A percentile compares a stretch with the other conserved stretches of the same genome.
Conservation (phyloP, 345 rosid genomes). For the Hibiscus syriacus region DNA sequence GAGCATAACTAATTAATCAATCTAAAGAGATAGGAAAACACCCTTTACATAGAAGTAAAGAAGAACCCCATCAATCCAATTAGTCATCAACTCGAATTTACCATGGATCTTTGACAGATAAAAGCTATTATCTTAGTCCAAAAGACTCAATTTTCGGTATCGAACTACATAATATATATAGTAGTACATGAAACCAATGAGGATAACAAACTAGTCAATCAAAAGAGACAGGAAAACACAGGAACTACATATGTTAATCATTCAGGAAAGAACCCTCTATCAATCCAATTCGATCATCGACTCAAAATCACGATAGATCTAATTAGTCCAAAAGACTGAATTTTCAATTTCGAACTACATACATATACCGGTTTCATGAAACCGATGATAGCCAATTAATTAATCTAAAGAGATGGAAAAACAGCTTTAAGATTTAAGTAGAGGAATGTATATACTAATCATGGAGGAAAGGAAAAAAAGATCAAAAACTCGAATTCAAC, state of each 20-base stretch:
- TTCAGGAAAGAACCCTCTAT: background rate
- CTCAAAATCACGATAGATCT: background rate
- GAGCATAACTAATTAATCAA: background rate
- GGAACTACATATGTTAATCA: too few species aligned
- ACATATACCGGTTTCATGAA: background rate
- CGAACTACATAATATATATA: background rate
- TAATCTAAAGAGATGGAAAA: background rate
- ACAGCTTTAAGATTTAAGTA: background rate
- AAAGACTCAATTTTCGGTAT: background rate
- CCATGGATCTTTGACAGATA: background rate
- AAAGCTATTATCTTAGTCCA: background rate
- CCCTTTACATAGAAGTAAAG: background rate
- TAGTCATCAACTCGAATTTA: conserved; percentile 10
- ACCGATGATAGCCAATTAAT: background rate
- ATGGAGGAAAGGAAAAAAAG: too few species aligned
- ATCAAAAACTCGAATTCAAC: background rate
- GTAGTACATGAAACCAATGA: background rate
- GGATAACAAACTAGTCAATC: too few species aligned
- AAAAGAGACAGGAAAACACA: too few species aligned
- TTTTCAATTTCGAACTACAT: background rate
- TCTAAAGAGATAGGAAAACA: background rate
- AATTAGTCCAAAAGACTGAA: background rate
- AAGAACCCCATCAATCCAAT: conserved; percentile 13
- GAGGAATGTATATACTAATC: too few species aligned
- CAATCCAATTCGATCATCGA: background rate